Evolutionary conservation across 2,329 filamentous ascomycete genomes (phyloP).

Genomic region (Fusarium tuaranense): DNA sequence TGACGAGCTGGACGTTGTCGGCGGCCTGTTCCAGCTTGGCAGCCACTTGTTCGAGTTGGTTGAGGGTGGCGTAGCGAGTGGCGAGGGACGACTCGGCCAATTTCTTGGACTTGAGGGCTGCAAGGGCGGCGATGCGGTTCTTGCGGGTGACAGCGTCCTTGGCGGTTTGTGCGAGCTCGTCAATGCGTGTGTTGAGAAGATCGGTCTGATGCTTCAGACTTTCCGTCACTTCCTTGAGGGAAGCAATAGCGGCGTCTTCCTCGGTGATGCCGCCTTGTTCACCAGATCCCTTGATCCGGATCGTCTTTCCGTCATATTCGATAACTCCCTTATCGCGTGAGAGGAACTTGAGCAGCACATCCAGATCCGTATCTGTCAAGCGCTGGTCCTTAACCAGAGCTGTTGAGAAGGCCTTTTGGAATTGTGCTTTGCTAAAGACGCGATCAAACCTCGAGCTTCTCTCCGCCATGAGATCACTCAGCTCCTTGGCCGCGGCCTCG

Average conservation of each 20-base stretch:
- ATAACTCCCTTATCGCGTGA: conserved; percentile 73
- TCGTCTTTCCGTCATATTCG: conserved; percentile 72
- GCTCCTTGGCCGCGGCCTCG: conserved; percentile 67
- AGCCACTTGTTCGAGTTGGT: conserved; percentile 86
- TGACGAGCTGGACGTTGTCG: conserved; percentile 85
- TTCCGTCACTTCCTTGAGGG: conserved; percentile 81
- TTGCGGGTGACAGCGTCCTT: conserved; percentile 78
- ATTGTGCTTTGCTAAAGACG: conserved; percentile 75
- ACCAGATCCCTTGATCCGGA: conserved; percentile 76
- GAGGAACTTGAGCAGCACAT: conserved; percentile 77
- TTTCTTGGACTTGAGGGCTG: conserved; percentile 86
- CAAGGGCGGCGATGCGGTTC: conserved; percentile 80
- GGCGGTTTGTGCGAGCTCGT: conserved; percentile 72
- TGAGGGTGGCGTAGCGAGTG: conserved; percentile 77
- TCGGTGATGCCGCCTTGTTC: conserved; percentile 70
- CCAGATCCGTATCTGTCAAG: conserved; percentile 73
- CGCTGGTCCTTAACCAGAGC: conserved; percentile 60
- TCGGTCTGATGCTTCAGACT: conserved; percentile 80
- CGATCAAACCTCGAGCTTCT: conserved; percentile 69
- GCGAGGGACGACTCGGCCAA: conserved; percentile 79
- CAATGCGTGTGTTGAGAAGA: conserved; percentile 74
- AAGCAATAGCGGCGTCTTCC: conserved; percentile 85
- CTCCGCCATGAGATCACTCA: conserved; percentile 58
- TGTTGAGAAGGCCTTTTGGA: conserved; percentile 68
- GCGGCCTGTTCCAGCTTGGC: conserved; percentile 86